Evolutionary conservation across 805 yeast species (phyloP).

Genomic region (Ascoidea tarda): DNA sequence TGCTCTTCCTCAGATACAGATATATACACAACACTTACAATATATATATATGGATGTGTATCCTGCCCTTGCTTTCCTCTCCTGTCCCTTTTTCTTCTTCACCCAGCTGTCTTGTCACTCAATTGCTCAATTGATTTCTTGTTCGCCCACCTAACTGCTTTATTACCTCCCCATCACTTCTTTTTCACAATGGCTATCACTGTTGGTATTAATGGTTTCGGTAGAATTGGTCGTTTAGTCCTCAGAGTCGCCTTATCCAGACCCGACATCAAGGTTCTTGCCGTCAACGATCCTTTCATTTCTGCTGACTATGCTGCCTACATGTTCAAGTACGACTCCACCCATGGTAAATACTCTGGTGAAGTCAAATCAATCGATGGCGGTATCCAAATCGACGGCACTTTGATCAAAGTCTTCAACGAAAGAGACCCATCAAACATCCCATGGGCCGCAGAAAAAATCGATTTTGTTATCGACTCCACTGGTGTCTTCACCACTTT

Average conservation of each 20-base stretch:
- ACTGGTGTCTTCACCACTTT: slow-evolving; percentile 85
- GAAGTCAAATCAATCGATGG: slow-evolving; percentile 40
- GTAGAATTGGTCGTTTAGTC: slow-evolving; percentile 60
- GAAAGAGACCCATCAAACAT: slow-evolving; percentile 77
- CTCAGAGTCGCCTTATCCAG: slow-evolving; percentile 45
- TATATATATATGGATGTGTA: no score
- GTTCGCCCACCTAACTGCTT: no score
- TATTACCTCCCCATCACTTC: no score
- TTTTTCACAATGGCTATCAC: slow-evolving; percentile 20
- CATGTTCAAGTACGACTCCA: slow-evolving; percentile 65
- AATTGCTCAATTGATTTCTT: no score
- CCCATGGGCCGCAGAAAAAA: slow-evolving; percentile 80
- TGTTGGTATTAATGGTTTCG: slow-evolving; percentile 63
- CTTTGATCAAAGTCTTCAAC: slow-evolving; percentile 31
- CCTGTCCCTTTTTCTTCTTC: no score
- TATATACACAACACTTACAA: no score
- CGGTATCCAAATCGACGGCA: slow-evolving; percentile 38
- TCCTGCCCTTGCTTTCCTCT: no score
- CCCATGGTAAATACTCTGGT: slow-evolving; percentile 52
- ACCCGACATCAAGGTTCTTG: slow-evolving; percentile 41
- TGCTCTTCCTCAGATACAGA: no score
- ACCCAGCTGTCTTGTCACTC: no score
- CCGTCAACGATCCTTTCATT: slow-evolving; percentile 59
- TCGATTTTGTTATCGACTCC: slow-evolving; percentile 82
- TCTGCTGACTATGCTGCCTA: slow-evolving; percentile 56